phyloP scores from a whole-genome alignment of 106 monocot species.

The Platanthera guangdongensis region DNA sequence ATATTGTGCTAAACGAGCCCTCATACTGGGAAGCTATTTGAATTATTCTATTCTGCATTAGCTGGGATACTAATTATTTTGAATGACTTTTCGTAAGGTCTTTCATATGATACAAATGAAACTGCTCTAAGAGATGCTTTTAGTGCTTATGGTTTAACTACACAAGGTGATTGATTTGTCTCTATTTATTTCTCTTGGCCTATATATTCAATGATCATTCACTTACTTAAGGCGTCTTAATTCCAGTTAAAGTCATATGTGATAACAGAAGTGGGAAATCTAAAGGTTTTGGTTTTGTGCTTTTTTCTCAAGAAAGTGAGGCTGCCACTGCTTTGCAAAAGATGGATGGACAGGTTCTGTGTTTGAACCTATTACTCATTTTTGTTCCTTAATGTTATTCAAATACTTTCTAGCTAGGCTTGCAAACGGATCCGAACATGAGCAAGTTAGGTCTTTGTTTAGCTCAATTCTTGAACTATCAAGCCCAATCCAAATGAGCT shows the following conservation, averaged over 20 bases:
- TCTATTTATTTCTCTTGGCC: neutral
- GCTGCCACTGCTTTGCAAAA: conserved; percentile 33
- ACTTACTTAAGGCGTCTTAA: neutral
- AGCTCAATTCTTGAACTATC: too few species aligned
- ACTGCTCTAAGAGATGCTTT: conserved; percentile 46
- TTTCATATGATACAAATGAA: conserved; percentile 66
- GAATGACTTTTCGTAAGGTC: conserved; percentile 17
- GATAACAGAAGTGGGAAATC: conserved; percentile 51
- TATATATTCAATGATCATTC: neutral
- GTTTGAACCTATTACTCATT: too few species aligned
- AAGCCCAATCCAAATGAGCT: too few species aligned
- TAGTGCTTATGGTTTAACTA: conserved; percentile 32
- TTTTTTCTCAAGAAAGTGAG: conserved; percentile 33
- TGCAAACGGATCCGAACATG: too few species aligned
- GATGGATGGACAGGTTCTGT: conserved; percentile 47
- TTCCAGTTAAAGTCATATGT: conserved; percentile 54
- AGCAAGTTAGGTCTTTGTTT: too few species aligned
- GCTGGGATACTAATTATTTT: neutral
- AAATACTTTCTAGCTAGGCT: too few species aligned
- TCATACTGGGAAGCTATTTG: neutral
- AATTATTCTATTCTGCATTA: neutral
- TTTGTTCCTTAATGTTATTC: too few species aligned
- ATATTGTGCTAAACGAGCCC: too few species aligned
- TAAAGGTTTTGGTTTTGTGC: conserved; percentile 65
- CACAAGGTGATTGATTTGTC: conserved; percentile 24